Base-by-base conservation (phyloP, 1,139 yeast genomes). In the Scheffersomyces lignicola region DNA sequence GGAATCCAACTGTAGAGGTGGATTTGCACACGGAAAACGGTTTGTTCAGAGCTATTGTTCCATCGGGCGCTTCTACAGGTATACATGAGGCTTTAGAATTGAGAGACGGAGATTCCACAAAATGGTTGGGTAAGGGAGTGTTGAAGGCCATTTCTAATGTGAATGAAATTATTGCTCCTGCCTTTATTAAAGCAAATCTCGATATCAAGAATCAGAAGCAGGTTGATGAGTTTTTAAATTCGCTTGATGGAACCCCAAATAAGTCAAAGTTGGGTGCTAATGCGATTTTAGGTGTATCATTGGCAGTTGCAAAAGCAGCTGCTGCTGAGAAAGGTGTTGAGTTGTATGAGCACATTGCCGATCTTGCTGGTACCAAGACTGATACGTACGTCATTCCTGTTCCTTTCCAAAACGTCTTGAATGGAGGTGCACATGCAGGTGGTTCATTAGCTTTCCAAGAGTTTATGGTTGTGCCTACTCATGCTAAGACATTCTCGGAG, bases 391-490 rank as follows among this genome's bases (percentile, higher is more conserved):
- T 87, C 41, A 73, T 87, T 62, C 95, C 96, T 68, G 96, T 89
- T 68, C 96, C 96, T 52, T 87, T 88, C 88, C 92, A 86, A 76
- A 90, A 90, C 74, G 97, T 90, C 52, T 78, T 90, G 69, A 90
- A 90, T 80, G 97, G 97, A 77, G 97, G 97, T 69, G 83, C 95
- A 61, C 97, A 90, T 76, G 97, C 97, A 59, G 97, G 97, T 74
- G 97, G 97, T 76, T 84, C 90, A 62, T 78, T 90, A 54, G 97
- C 97, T 56, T 82, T 90, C 82, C 97, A 90, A 77, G 97, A 90
- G 77, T 90, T 90, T 77, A 89, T 90, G 97, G 86, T 90, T 73
- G 96, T 86, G 50, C 97, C 97, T 69, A 73, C 83, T 54, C 88
- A 82, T 55, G 96, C 95, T 56, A 73, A 78, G 55, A 61, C 90